Evolutionary conservation across 495 filamentous ascomycete species (phyloP), one percentile per base, ranked within the genome.

Genomic region (Penicillium samsonianum): DNA sequence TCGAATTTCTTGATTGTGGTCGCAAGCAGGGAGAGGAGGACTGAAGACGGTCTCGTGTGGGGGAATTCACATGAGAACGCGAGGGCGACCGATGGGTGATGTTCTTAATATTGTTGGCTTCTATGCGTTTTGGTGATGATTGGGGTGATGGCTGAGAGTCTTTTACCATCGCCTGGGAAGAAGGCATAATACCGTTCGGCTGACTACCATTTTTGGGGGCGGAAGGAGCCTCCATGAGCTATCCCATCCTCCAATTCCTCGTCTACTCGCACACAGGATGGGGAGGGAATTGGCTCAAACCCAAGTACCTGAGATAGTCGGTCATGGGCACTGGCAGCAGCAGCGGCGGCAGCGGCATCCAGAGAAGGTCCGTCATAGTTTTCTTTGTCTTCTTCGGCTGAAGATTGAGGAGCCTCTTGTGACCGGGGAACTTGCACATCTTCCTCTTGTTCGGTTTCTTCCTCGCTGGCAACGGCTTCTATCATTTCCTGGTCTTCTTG

Each of bases 361-460:
- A 69, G 37, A 35, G 67, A 50, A 19, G 59, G 58, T 37, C 69
- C 69, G 25, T 68, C 58, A 44, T 68, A 75, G 37, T 82, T 82
- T 57, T 82, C 80, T 53, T 82, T 82, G 50, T 82, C 76, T 41
- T 81, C 80, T 37, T 81, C 79, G 3, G 58, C 71, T 47, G 67
- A 65, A 10, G 63, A 63, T 28, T 66, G 55, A 28, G 57, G 55
- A 16, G 31, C 46, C 14, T 72, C 66, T 45, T 71, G 70, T 31
- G 70, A 71, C 28, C 47, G 63, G 14, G 64, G 60, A 0, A 73
- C 59, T 45, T 68, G 61, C 5, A 61, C 60, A 41, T 77, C 71
- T 38, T 81, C 78, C 52, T 82, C 80, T 46, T 77, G 74, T 45
- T 82, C 79, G 0, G 79, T 82, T 59, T 82, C 79, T 53, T 79